Base-by-base conservation (phyloP, 495 filamentous ascomycete genomes). In the Talaromyces borbonicus region DNA sequence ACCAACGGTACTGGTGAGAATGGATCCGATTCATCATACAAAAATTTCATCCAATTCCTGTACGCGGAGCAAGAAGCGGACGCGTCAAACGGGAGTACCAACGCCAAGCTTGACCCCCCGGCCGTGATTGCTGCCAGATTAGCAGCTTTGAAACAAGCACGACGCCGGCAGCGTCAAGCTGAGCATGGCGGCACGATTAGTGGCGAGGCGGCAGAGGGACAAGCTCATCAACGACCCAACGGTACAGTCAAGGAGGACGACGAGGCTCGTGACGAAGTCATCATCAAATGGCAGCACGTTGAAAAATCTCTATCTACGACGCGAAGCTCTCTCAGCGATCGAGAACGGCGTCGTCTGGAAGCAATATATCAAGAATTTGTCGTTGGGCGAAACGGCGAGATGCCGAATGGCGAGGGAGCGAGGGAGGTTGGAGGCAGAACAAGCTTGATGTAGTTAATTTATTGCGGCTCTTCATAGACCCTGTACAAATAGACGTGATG, bases 311-410 rank as follows among this genome's bases (percentile, higher is more conserved):
- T 98, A 40, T 72, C 72, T 22, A 80, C 62, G n/a, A 95, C 93
- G 11, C 70, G 90, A 43, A 72, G 81, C n/a, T 93, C 86, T 56
- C 90, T 97, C 32, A 83, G 82, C 49, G 59, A 65, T 2, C 68
- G 84, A 22, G 92, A 98, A 66, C 73, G 80, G 53, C 69, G 62
- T 53, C 72, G 90, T 50, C 56, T 98, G 51, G 72, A 75, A 56
- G 73, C 69, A 5, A 95, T 98, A 48, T 98, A 98, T 58, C 69
- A 74, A 5, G 93, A 97, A 69, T 98, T 98, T 69, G 77, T 95
- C 4, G 81, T 82, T 5, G 88, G 87, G 6, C 74, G 92, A 49
- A 94, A 87, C 60, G 92, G 92, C 20, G 92, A 96, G 60, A 87
- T 98, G 87, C 84, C 77, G 31, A 89, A 80, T 62, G 92, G 92